Evolutionary conservation across 345 rosid genomes (phyloP).

Genomic region (Turritis glabra): DNA sequence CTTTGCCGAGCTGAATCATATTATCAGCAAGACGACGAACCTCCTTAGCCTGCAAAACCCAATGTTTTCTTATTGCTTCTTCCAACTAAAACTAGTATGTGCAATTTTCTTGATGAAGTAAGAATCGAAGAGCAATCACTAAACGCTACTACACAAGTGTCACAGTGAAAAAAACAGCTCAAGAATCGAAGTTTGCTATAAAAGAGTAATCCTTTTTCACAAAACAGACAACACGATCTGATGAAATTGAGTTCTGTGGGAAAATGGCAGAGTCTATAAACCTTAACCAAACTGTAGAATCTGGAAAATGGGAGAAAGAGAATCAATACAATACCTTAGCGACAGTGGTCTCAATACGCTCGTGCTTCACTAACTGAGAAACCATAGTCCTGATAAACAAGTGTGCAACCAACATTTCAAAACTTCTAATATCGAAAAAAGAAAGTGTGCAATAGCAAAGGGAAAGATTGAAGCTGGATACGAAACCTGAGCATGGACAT

Average conservation of each 20-base stretch:
- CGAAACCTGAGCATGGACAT: conserved; percentile 89
- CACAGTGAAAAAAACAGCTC: background rate
- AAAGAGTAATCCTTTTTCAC: conserved; percentile 1
- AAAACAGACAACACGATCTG: background rate
- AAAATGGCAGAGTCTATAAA: conserved; percentile 24
- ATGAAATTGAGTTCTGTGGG: conserved; percentile 35
- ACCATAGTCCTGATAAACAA: conserved; percentile 70
- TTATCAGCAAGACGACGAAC: conserved; percentile 83
- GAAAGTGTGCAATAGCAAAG: background rate
- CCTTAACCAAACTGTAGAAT: conserved; percentile 30
- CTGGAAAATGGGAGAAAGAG: background rate
- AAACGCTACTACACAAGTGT: background rate
- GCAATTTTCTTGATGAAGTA: too few species aligned
- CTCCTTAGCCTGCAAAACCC: conserved; percentile 77
- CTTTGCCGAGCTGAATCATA: conserved; percentile 93
- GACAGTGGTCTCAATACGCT: conserved; percentile 91
- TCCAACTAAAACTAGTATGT: too few species aligned
- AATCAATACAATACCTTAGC: conserved; percentile 61
- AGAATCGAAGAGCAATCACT: background rate
- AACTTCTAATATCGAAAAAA: background rate
- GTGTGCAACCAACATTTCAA: conserved; percentile 1
- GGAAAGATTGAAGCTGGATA: background rate
- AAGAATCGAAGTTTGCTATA: background rate
- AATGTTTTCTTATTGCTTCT: background rate
- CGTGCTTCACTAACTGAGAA: conserved; percentile 89